Evolutionary conservation across 208 protist genomes (phyloP).

Genomic region (Crithidia brevicula): DNA sequence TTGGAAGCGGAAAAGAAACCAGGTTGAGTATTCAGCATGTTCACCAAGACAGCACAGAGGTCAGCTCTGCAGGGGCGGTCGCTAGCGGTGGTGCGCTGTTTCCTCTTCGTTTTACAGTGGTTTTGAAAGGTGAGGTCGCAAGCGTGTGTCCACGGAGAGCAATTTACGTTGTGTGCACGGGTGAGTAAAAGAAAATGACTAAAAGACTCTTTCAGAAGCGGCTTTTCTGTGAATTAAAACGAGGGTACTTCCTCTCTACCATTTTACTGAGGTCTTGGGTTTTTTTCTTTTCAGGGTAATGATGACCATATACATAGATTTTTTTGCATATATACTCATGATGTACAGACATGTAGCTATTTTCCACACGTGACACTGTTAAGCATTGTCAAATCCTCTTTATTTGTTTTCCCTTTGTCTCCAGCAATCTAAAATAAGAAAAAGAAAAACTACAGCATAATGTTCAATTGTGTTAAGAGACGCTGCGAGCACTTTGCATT

Average conservation of each 20-base stretch:
- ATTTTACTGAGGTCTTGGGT: slow-evolving; percentile 13
- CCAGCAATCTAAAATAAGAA: too few relatives aligned
- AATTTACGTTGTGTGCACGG: slow-evolving; percentile 32
- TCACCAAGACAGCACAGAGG: background rate
- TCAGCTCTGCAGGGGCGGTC: background rate
- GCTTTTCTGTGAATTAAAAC: too few relatives aligned
- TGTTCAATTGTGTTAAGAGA: too few relatives aligned
- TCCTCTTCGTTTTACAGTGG: slow-evolving; percentile 30
- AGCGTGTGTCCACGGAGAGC: background rate
- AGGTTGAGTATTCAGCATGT: slow-evolving; percentile 17
- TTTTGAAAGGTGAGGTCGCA: slow-evolving; percentile 28
- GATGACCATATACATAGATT: background rate
- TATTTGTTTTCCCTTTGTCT: slow-evolving; percentile 4
- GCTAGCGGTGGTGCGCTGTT: slow-evolving; percentile 10
- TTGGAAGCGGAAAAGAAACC: slow-evolving; percentile 18
- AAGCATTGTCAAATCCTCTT: too few relatives aligned
- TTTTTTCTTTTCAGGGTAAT: slow-evolving; percentile 12
- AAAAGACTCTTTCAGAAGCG: too few relatives aligned
- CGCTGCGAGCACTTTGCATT: too few relatives aligned
- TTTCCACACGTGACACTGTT: too few relatives aligned
- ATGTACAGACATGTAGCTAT: too few relatives aligned
- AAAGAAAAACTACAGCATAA: too few relatives aligned
- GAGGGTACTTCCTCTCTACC: too few relatives aligned
- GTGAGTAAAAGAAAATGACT: background rate
- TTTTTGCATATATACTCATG: slow-evolving; percentile 7